phyloP scores from a whole-genome alignment of 2,329 filamentous ascomycete species.

The Cercospora sp. region DNA sequence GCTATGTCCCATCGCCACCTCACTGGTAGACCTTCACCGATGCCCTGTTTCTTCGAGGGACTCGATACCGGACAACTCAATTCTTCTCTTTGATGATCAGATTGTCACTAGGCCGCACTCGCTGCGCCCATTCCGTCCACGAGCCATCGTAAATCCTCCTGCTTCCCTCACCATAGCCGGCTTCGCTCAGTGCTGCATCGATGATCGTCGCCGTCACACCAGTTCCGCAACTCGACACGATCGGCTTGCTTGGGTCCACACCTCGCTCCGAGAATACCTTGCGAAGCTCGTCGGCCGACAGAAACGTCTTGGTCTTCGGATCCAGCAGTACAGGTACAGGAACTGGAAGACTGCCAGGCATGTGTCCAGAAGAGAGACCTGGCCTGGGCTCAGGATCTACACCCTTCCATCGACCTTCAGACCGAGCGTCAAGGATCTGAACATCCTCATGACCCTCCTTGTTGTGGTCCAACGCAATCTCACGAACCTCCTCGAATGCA shows the following conservation, averaged over 20 bases:
- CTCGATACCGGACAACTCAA: background rate
- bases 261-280: constrained; percentile 78
- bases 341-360: constrained; percentile 82
- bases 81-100: constrained; percentile 36
- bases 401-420: constrained; percentile 76
- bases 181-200: constrained; percentile 80
- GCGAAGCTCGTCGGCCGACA: constrained; percentile 69
- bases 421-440: constrained; percentile 86
- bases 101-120: constrained; percentile 38
- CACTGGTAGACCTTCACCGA: background rate
- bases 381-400: constrained; percentile 81
- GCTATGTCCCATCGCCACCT: background rate
- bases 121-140: constrained; percentile 67
- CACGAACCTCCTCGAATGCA: constrained; percentile 78
- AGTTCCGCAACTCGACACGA: constrained; percentile 87
- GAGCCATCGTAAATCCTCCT: constrained; percentile 85
- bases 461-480: constrained; percentile 71
- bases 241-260: constrained; percentile 74
- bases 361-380: constrained; percentile 82
- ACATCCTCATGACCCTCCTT: constrained; percentile 82
- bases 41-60: background rate
- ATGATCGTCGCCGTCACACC: constrained; percentile 91
- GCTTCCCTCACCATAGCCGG: constrained; percentile 68
- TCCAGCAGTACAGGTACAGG: constrained; percentile 80
- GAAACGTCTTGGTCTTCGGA: constrained; percentile 75